Evolutionary conservation across 805 yeast genomes (phyloP), one percentile per base, ranked within the genome.

Genomic region (Candida yuanshanica): DNA sequence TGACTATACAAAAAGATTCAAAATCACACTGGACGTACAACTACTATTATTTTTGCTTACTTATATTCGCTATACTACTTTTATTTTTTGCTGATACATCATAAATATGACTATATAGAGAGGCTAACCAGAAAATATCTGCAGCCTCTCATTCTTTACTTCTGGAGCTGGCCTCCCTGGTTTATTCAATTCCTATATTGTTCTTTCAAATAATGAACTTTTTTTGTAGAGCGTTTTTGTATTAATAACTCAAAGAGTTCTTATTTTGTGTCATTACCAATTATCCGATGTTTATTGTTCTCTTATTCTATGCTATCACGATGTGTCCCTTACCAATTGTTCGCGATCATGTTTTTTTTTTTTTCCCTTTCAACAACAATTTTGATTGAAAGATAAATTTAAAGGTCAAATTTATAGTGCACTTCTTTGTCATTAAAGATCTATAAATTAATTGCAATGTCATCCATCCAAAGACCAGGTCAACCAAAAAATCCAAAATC

Each of bases 401-500:
- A 36, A 26, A 17, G 12, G 2, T 14, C 9, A 11, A n/a, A 17
- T n/a, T n/a, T n/a, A n/a, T n/a, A n/a, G n/a, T n/a, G n/a, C n/a
- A n/a, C n/a, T n/a, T n/a, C n/a, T n/a, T n/a, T n/a, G n/a, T n/a
- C n/a, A n/a, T n/a, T n/a, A n/a, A 16, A 29, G 7, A 29, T 20
- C 14, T 29, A 5, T 12, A 16, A n/a, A 29, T 20, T 16, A 29
- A 3, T 7, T 11, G 17, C 8, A 6, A 31, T 31, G 34, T 31
- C 34, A 31, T 31, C 34, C 13, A 21, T 31, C 18, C 34, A 31
- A 31, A 31, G 34, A 31, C 34, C 34, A 31, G 14, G 14, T 10
- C 21, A 17, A 17, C 34, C 22, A 31, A 31, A 29, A 16, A 35
- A 41, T 18, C 48, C 48, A 22, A 43, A 48, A 39, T 48, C 59